phyloP scores from a whole-genome alignment of 1,284 basidiomycete genomes.

The Ganoderma leucocontextum region DNA sequence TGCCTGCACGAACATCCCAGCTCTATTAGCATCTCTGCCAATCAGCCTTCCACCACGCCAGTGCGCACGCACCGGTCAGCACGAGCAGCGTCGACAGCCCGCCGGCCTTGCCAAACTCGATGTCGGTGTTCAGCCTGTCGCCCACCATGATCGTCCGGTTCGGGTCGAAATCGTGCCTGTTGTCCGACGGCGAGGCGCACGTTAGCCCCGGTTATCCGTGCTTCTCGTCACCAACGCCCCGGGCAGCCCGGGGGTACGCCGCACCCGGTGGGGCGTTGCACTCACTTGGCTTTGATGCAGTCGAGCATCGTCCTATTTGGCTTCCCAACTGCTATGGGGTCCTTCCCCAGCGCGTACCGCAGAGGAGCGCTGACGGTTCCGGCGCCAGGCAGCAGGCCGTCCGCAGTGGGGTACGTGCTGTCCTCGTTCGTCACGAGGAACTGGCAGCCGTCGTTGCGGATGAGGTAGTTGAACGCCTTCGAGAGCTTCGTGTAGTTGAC shows the following conservation, averaged over 20 bases:
- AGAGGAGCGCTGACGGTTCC: conserved; percentile 89
- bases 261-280: conserved; percentile 22
- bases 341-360: conserved; percentile 73
- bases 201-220: background rate
- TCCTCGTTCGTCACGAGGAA: conserved; percentile 97
- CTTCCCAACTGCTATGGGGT: conserved; percentile 90
- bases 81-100: conserved; percentile 91
- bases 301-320: conserved; percentile 94
- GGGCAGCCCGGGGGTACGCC: background rate
- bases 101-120: conserved; percentile 89
- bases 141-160: conserved; percentile 93
- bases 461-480: conserved; percentile 93
- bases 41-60: background rate
- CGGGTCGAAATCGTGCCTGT: conserved; percentile 86
- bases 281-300: conserved; percentile 93
- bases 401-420: conserved; percentile 85
- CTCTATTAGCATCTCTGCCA: background rate
- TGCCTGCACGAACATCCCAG: conserved; percentile 54
- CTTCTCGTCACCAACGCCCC: background rate
- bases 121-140: conserved; percentile 95
- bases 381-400: conserved; percentile 87
- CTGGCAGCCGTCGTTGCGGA: conserved; percentile 77
- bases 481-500: conserved; percentile 94
- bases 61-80: conserved; percentile 75
- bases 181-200: background rate